A percentile compares a stretch with the other conserved stretches of the same genome.
phyloP scores from a whole-genome alignment of 1,284 basidiomycete species.

The Meripilus lineatus region DNA sequence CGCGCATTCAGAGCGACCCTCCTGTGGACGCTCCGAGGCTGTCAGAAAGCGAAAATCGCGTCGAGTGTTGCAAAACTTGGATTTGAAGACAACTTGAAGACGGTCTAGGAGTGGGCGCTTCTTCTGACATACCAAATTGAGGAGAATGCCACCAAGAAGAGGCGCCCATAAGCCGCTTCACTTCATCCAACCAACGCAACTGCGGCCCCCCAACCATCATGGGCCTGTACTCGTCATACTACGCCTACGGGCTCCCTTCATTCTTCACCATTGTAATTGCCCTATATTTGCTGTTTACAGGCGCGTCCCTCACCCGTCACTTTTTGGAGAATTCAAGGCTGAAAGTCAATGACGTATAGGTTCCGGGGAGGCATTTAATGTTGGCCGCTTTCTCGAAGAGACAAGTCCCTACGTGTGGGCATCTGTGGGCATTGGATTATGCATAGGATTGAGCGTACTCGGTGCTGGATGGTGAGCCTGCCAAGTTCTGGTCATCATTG shows the following conservation, averaged over 20 bases:
- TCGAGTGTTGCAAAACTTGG: too few relatives aligned
- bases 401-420: slow-evolving; percentile 94
- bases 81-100: too few relatives aligned
- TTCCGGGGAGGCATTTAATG: slow-evolving; percentile 88
- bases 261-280: slow-evolving; percentile 65
- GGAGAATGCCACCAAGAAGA: too few relatives aligned
- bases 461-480: slow-evolving; percentile 89
- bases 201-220: slow-evolving; percentile 24
- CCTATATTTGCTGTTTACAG: slow-evolving; percentile 85
- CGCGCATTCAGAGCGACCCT: too few relatives aligned
- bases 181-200: not conserved
- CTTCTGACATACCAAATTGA: too few relatives aligned
- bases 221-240: slow-evolving; percentile 48
- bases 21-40: too few relatives aligned
- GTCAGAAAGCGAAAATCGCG: too few relatives aligned
- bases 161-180: too few relatives aligned
- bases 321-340: not conserved
- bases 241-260: slow-evolving; percentile 60
- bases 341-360: slow-evolving; percentile 37
- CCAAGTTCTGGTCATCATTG: not conserved
- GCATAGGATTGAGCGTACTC: slow-evolving; percentile 89
- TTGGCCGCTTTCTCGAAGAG: slow-evolving; percentile 89
- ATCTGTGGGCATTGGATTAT: slow-evolving; percentile 85
- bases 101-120: too few relatives aligned
- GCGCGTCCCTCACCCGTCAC: slow-evolving; percentile 33